Evolutionary conservation across 106 monocot species (phyloP).

Genomic region (Ottelia alismoides): DNA sequence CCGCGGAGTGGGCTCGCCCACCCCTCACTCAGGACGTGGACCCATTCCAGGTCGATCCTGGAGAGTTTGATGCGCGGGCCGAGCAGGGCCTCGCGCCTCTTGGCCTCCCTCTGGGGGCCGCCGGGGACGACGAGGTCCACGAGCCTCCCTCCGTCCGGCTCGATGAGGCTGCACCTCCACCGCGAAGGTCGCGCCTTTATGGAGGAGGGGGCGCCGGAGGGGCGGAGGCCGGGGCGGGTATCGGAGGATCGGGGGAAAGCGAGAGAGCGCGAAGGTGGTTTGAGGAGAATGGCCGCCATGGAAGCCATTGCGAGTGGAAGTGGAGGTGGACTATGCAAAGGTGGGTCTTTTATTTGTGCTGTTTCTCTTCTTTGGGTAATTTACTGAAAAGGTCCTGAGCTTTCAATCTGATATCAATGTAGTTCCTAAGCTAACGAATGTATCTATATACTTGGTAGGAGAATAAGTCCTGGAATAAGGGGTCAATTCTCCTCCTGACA

Average conservation of each 20-base stretch:
- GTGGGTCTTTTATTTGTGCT: background rate
- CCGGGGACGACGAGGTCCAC: slow-evolving; percentile 53
- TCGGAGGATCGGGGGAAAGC: background rate
- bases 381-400: no score
- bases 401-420: no score
- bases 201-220: background rate
- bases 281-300: slow-evolving; percentile 2
- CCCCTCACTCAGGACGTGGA: slow-evolving; percentile 94
- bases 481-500: no score
- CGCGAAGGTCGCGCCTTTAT: background rate
- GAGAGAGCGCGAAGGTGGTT: background rate
- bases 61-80: slow-evolving; percentile 34
- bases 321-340: background rate
- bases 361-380: no score
- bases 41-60: slow-evolving; percentile 74
- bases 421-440: no score
- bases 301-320: background rate
- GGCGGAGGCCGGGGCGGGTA: slow-evolving; percentile 1
- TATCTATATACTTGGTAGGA: no score
- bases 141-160: slow-evolving; percentile 85
- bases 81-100: slow-evolving; percentile 34
- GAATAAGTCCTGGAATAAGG: no score
- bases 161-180: slow-evolving; percentile 34
- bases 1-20: slow-evolving; percentile 97
- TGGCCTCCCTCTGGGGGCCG: slow-evolving; percentile 29